A percentile compares a stretch with the other conserved stretches of the same genome.
phyloP scores from a whole-genome alignment of 768 basidiomycete genomes.

The Trametes maxima region DNA sequence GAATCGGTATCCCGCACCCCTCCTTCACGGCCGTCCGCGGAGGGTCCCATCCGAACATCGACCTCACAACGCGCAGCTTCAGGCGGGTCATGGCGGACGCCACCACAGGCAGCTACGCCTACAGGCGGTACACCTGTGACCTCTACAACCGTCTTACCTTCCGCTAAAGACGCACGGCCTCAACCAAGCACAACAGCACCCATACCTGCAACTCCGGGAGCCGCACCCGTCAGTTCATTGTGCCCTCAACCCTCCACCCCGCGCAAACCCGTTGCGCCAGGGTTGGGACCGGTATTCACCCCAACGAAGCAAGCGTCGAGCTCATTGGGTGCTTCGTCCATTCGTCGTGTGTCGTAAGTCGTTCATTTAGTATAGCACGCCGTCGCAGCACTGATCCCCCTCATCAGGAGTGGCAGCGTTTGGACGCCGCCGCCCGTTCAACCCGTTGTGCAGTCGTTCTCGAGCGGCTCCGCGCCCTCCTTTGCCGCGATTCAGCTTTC shows the following conservation, averaged over 20 bases:
- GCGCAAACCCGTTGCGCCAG: constrained; percentile 34
- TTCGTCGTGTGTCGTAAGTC: constrained; percentile 57
- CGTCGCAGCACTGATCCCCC: neutral
- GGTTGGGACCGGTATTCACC: constrained; percentile 65
- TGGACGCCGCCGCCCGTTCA: constrained; percentile 65
- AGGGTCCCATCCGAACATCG: neutral
- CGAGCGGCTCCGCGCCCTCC: constrained; percentile 48
- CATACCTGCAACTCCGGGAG: neutral
- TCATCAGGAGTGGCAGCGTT: constrained; percentile 49
- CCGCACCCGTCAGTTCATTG: neutral
- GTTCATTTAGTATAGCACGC: neutral
- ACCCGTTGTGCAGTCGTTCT: constrained; percentile 40
- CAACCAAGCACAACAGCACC: neutral
- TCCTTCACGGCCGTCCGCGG: constrained; percentile 1
- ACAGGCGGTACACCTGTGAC: neutral
- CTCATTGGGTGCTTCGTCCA: constrained; percentile 27
- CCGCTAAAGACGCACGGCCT: neutral
- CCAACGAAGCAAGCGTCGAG: constrained; percentile 52
- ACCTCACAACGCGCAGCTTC: neutral
- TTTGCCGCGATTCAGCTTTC: constrained; percentile 84
- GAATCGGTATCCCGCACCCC: constrained; percentile 8
- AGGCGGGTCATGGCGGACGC: constrained; percentile 19
- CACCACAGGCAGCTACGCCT: constrained; percentile 9
- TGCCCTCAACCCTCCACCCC: constrained; percentile 26
- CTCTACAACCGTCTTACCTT: neutral